Evolutionary conservation across 768 basidiomycete species (phyloP).

Genomic region (Mycena crocata): DNA sequence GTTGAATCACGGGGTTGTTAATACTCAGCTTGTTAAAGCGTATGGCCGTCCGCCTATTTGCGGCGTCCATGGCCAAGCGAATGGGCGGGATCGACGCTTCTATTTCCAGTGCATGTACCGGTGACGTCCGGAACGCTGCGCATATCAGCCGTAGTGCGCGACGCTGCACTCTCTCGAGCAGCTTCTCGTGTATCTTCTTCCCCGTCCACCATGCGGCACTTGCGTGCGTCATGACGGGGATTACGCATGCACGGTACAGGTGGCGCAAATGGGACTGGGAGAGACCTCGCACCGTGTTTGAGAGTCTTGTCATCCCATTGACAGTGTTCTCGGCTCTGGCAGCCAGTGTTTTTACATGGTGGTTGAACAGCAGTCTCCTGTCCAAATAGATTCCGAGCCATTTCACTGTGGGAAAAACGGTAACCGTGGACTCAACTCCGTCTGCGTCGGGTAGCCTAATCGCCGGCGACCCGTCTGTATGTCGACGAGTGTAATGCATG

Average conservation of each 20-base stretch:
- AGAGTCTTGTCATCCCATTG: slow-evolving; percentile 33
- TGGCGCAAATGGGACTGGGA: slow-evolving; percentile 29
- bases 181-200: slow-evolving; percentile 24
- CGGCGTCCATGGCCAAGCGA: slow-evolving; percentile 1
- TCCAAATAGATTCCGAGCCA: slow-evolving; percentile 43
- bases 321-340: slow-evolving; percentile 28
- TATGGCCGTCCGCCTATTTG: background rate
- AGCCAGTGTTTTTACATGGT: slow-evolving; percentile 31
- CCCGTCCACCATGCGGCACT: slow-evolving; percentile 41
- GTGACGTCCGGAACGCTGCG: slow-evolving; percentile 41
- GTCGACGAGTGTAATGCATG: slow-evolving; percentile 26
- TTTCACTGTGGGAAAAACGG: slow-evolving; percentile 5
- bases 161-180: slow-evolving; percentile 32
- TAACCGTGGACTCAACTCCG: background rate
- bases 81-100: slow-evolving; percentile 37
- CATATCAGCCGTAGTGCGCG: slow-evolving; percentile 34
- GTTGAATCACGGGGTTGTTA: slow-evolving; percentile 28
- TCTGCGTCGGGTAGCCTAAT: background rate
- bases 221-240: slow-evolving; percentile 40
- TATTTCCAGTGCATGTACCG: slow-evolving; percentile 36
- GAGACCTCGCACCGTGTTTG: slow-evolving; percentile 39
- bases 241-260: slow-evolving; percentile 38
- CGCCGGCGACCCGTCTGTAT: background rate
- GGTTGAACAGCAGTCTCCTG: slow-evolving; percentile 35
- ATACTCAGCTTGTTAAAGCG: slow-evolving; percentile 13